phyloP scores from a whole-genome alignment of 352 stramenopile species.

The Phytophthora sp. region DNA sequence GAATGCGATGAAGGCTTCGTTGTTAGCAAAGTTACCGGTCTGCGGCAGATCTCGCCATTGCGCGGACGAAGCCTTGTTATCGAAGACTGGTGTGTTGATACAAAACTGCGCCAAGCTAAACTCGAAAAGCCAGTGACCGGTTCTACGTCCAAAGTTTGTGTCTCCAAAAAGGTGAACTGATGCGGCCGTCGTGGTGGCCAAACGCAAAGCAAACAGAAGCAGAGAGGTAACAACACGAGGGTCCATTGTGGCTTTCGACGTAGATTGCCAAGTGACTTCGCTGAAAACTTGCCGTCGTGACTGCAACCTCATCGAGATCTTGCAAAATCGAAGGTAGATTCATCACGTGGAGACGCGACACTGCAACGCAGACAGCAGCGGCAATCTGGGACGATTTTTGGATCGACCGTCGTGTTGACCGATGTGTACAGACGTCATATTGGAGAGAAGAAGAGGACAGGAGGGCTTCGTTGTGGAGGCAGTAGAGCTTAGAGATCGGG shows the following conservation, averaged over 20 bases:
- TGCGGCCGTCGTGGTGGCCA: neutral
- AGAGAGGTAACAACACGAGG: no score
- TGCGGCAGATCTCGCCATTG: neutral
- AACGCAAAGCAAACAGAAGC: no score
- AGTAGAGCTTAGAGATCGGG: constrained; percentile 34
- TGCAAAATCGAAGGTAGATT: no score
- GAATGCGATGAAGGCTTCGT: constrained; percentile 3
- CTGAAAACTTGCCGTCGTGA: no score
- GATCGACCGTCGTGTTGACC: constrained; percentile 9
- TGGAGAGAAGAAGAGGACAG: constrained; percentile 31
- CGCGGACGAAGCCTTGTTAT: constrained; percentile 8
- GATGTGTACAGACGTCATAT: constrained; percentile 9
- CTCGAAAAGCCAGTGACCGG: constrained; percentile 1
- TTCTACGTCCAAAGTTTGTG: constrained; percentile 5
- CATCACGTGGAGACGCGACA: no score
- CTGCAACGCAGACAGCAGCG: constrained; percentile 4
- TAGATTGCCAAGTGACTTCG: no score
- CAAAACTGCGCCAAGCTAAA: neutral
- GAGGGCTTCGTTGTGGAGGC: constrained; percentile 18
- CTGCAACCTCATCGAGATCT: no score
- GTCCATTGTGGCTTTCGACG: no score
- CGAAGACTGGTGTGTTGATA: neutral
- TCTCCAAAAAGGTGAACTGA: constrained; percentile 5
- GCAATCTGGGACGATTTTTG: constrained; percentile 8
- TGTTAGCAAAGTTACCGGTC: constrained; percentile 4